phyloP scores from a whole-genome alignment of 1,284 basidiomycete species.

The Cryptococcus sp. region DNA sequence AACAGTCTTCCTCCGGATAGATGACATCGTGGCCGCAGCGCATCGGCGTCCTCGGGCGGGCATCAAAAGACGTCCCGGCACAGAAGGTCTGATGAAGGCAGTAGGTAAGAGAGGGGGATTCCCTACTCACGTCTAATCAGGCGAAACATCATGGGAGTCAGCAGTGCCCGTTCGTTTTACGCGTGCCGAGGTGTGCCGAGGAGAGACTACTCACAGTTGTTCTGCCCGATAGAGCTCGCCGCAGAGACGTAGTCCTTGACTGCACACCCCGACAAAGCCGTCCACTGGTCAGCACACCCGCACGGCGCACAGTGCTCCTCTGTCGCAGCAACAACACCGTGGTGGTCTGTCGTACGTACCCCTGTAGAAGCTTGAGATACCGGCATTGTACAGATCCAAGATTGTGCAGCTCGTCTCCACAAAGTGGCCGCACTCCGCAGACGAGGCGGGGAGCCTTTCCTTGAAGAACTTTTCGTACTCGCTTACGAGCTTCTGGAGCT shows the following conservation, averaged over 20 bases:
- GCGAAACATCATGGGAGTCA: background rate
- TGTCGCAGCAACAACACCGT: too few relatives aligned
- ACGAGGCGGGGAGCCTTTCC: conserved; percentile 78
- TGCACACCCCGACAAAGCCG: conserved; percentile 9
- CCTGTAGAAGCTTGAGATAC: conserved; percentile 77
- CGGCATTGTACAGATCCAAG: conserved; percentile 83
- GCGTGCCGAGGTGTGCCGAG: too few relatives aligned
- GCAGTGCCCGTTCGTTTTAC: background rate
- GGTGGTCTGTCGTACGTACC: conserved; percentile 37
- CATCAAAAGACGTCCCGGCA: too few relatives aligned
- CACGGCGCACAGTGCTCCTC: background rate
- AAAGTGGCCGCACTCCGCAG: conserved; percentile 65
- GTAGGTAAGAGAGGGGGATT: background rate
- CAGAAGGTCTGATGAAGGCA: background rate
- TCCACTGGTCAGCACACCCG: background rate
- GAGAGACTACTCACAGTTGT: conserved; percentile 59
- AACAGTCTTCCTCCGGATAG: too few relatives aligned
- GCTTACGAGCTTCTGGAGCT: conserved; percentile 80
- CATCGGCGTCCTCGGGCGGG: too few relatives aligned
- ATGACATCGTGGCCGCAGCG: too few relatives aligned
- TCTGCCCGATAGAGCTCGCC: conserved; percentile 79
- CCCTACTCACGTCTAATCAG: background rate
- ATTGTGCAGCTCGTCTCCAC: conserved; percentile 99
- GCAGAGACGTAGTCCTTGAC: conserved; percentile 88
- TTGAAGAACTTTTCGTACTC: conserved; percentile 90